Evolutionary conservation across 208 protist genomes (phyloP).

Genomic region (Naegleria fowleri): DNA sequence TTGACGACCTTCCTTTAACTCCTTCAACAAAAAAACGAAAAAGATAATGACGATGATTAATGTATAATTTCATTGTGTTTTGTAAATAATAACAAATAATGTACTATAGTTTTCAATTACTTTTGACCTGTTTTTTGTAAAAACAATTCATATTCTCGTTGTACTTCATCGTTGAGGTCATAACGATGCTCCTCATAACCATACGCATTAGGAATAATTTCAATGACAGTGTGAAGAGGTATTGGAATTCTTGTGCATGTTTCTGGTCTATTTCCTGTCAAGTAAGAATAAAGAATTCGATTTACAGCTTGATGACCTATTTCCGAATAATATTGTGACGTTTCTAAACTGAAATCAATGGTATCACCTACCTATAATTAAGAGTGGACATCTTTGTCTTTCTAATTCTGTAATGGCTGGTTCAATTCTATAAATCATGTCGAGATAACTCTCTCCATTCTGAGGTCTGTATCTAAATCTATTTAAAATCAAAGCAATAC

Average conservation of each 20-base stretch:
- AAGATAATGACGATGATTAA: too few species aligned
- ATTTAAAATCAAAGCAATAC: neutral
- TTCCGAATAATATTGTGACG: neutral
- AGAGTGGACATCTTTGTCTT: neutral
- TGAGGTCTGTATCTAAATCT: conserved; percentile 13
- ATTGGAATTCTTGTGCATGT: neutral
- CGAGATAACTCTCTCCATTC: conserved; percentile 8
- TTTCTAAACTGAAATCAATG: neutral
- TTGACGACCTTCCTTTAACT: too few species aligned
- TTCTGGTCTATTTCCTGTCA: neutral
- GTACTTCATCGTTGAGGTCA: neutral
- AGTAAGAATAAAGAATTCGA: conserved; percentile 8
- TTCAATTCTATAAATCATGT: conserved; percentile 27
- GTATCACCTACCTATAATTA: neutral
- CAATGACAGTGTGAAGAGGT: conserved; percentile 14
- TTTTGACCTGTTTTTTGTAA: too few species aligned
- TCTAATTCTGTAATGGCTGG: conserved; percentile 4
- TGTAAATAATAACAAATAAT: too few species aligned
- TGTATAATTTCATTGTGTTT: too few species aligned
- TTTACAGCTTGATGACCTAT: conserved; percentile 23
- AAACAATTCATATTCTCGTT: neutral
- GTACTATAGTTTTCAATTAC: too few species aligned
- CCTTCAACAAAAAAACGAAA: too few species aligned
- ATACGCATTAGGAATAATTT: conserved; percentile 28
- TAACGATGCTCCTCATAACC: neutral